phyloP scores from a whole-genome alignment of 371 early-diverging fungal genomes.

The Thermomucor indicae-seudaticae region DNA sequence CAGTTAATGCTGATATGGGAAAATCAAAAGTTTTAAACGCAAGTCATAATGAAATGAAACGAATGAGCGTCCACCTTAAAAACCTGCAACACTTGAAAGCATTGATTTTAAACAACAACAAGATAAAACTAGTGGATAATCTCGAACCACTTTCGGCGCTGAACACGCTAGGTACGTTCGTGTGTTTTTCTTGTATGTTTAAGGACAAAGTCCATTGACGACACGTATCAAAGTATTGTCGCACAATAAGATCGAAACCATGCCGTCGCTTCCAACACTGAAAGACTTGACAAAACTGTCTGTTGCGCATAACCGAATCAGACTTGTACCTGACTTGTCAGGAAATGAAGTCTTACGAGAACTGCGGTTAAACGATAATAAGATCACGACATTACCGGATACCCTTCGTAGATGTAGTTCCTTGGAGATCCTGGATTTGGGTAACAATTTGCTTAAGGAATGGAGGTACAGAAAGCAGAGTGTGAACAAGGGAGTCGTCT shows the following conservation, averaged over 20 bases:
- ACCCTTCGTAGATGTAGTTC: slow-evolving; percentile 47
- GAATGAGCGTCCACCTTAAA: slow-evolving; percentile 57
- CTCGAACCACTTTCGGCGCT: slow-evolving; percentile 55
- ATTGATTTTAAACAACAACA: slow-evolving; percentile 79
- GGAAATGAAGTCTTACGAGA: slow-evolving; percentile 61
- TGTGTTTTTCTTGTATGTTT: not conserved
- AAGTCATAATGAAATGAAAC: slow-evolving; percentile 65
- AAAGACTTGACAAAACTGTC: slow-evolving; percentile 70
- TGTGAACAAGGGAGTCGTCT: not conserved
- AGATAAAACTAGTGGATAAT: slow-evolving; percentile 61
- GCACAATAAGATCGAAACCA: slow-evolving; percentile 65
- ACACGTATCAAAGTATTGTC: slow-evolving; percentile 58
- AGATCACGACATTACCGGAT: slow-evolving; percentile 62
- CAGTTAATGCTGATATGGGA: not conserved
- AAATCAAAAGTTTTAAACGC: slow-evolving; percentile 61
- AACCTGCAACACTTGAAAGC: slow-evolving; percentile 69
- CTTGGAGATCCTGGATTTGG: slow-evolving; percentile 72
- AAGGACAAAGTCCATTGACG: not conserved
- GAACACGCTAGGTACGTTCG: slow-evolving; percentile 61
- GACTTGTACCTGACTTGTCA: slow-evolving; percentile 65
- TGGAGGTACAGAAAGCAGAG: slow-evolving; percentile 41
- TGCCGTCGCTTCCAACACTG: slow-evolving; percentile 55
- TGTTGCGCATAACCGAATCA: slow-evolving; percentile 69
- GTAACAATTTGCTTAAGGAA: slow-evolving; percentile 61
- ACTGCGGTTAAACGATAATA: slow-evolving; percentile 76